Percentiles rank a stretch among this genome's conserved stretches.
phyloP scores from a whole-genome alignment of 176 grass and related monocot species.

The Musa acuminata region DNA sequence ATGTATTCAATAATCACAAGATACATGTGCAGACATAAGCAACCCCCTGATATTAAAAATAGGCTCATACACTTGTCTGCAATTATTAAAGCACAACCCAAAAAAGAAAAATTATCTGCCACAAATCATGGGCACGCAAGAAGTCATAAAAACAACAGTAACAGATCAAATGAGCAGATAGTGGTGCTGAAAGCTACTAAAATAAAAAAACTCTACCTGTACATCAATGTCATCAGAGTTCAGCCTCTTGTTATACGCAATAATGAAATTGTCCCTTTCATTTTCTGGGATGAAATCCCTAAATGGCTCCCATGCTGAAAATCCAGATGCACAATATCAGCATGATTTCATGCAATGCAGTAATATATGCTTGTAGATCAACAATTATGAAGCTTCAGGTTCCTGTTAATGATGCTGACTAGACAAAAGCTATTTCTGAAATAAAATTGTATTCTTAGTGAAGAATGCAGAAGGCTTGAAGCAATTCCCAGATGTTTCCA shows the following conservation, averaged over 20 bases:
- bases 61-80: not conserved
- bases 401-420: not conserved
- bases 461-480: not conserved
- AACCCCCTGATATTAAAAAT: not conserved
- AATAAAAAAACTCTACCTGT: constrained; percentile 36
- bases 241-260: constrained; percentile 70
- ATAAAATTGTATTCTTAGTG: not conserved
- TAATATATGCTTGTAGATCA: not conserved
- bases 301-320: constrained; percentile 82
- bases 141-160: not conserved
- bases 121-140: not conserved
- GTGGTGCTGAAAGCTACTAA: not conserved
- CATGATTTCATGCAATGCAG: constrained; percentile 1
- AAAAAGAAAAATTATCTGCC: not conserved
- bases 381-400: not conserved
- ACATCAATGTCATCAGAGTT: constrained; percentile 53
- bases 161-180: not conserved
- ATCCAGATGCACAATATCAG: constrained; percentile 1
- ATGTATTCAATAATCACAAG: too few relatives aligned
- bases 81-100: not conserved
- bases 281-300: constrained; percentile 88
- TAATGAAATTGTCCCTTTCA: constrained; percentile 71
- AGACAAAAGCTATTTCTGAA: not conserved
- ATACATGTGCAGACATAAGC: not conserved
- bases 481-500: not conserved